These are phyloP conservation scores for Neonectria faginata DNA, from an alignment of 2,329 filamentous ascomycete genomes.

Conservation along the genomic window DNA sequence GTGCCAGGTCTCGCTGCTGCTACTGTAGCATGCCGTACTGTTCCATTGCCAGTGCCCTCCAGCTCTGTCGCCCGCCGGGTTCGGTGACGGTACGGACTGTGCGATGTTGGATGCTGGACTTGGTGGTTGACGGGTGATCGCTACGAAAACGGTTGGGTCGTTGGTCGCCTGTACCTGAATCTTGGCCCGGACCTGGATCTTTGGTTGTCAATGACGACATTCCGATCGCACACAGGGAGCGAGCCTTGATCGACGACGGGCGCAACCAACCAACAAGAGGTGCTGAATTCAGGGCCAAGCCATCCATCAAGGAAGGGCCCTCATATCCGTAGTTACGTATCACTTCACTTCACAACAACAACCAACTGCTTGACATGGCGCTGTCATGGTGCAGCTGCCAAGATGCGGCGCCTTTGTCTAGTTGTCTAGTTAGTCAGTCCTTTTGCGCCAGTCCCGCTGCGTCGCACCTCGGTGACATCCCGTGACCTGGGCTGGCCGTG, in stretches of 20 bases:
- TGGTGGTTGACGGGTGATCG: slow-evolving; percentile 24
- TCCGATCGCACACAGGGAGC: slow-evolving; percentile 2
- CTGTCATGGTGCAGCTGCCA: slow-evolving; percentile 2
- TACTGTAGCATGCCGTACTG: background rate
- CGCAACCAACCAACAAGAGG: background rate
- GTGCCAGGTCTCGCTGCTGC: background rate
- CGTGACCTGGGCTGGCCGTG: slow-evolving; percentile 11
- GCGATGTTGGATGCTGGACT: slow-evolving; percentile 34
- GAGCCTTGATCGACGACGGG: slow-evolving; percentile 10
- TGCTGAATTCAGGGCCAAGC: no score
- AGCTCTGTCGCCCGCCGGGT: slow-evolving; percentile 9
- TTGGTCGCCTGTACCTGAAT: slow-evolving; percentile 3
- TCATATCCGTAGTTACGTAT: background rate
- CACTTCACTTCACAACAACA: background rate
- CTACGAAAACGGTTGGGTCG: slow-evolving; percentile 9
- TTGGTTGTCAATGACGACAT: slow-evolving; percentile 11
- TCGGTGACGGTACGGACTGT: slow-evolving; percentile 40
- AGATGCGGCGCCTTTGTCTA: background rate
- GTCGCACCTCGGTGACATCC: slow-evolving; percentile 21
- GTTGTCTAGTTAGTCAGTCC: background rate
- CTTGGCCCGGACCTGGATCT: slow-evolving; percentile 3
- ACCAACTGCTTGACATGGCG: background rate
- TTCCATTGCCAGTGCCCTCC: background rate
- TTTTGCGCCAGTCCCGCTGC: slow-evolving; percentile 2
- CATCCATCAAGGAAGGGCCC: background rate